Evolutionary conservation across 2,329 filamentous ascomycete genomes (phyloP).

Genomic region (Zymoseptoria brevis): DNA sequence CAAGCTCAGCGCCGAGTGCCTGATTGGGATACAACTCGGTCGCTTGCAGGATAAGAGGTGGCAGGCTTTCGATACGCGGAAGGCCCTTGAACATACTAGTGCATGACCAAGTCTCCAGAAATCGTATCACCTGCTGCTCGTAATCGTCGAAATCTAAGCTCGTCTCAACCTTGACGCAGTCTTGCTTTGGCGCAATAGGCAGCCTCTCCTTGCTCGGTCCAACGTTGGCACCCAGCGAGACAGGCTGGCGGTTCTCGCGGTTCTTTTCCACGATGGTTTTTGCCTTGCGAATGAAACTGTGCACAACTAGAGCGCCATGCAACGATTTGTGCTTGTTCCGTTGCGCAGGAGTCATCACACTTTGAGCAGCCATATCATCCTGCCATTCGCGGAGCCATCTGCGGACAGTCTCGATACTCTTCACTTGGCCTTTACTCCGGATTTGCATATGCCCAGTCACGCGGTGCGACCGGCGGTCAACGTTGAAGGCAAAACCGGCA

Average conservation of each 20-base stretch:
- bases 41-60: slow-evolving; percentile 56
- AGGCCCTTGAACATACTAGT: slow-evolving; percentile 46
- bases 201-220: slow-evolving; percentile 32
- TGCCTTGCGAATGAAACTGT: slow-evolving; percentile 36
- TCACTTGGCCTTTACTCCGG: slow-evolving; percentile 47
- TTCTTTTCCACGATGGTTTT: slow-evolving; percentile 33
- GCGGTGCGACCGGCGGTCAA: slow-evolving; percentile 42
- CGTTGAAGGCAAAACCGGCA: slow-evolving; percentile 55
- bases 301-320: slow-evolving; percentile 24
- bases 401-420: slow-evolving; percentile 45
- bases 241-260: slow-evolving; percentile 32
- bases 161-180: slow-evolving; percentile 19
- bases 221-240: slow-evolving; percentile 24
- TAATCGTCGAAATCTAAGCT: slow-evolving; percentile 38
- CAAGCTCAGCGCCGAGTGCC: slow-evolving; percentile 32
- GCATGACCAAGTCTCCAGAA: slow-evolving; percentile 61
- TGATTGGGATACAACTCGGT: slow-evolving; percentile 52
- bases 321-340: slow-evolving; percentile 8
- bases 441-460: slow-evolving; percentile 56
- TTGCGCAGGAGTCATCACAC: slow-evolving; percentile 12
- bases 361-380: slow-evolving; percentile 35
- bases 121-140: slow-evolving; percentile 54
- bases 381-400: slow-evolving; percentile 48
- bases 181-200: slow-evolving; percentile 16
- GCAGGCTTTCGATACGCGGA: slow-evolving; percentile 53